These are phyloP conservation scores for Echinochloa phyllopogon DNA, from an alignment of 176 grass and related monocot genomes.

Conservation along the genomic window DNA sequence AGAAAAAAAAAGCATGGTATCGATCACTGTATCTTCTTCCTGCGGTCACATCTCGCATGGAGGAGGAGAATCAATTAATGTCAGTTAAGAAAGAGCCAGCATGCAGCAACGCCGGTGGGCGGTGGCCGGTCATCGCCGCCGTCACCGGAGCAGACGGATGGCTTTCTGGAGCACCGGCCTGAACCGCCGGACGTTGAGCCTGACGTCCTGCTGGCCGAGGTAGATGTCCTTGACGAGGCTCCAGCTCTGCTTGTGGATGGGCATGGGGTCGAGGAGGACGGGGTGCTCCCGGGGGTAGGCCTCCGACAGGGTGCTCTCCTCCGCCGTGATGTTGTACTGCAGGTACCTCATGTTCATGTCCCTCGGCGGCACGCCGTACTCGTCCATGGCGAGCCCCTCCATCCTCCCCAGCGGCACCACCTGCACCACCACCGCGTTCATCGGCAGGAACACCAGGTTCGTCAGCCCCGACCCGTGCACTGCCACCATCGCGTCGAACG, in stretches of 20 bases:
- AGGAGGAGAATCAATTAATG: neutral
- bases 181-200: slow-evolving; percentile 59
- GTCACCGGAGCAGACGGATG: slow-evolving; percentile 70
- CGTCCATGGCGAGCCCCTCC: slow-evolving; percentile 62
- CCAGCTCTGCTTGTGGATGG: slow-evolving; percentile 72
- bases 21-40: neutral
- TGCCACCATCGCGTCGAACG: slow-evolving; percentile 69
- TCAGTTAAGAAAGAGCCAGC: neutral
- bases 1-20: neutral
- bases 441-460: slow-evolving; percentile 79
- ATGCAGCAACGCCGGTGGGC: too few relatives aligned
- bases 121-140: neutral
- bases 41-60: neutral
- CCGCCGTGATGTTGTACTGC: slow-evolving; percentile 77
- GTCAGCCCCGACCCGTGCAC: slow-evolving; percentile 89
- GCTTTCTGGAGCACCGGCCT: slow-evolving; percentile 55
- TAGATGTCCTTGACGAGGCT: slow-evolving; percentile 68
- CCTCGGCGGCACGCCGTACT: slow-evolving; percentile 73
- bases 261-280: slow-evolving; percentile 59
- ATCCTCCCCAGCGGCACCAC: slow-evolving; percentile 80
- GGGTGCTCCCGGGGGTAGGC: slow-evolving; percentile 64
- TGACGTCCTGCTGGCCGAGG: slow-evolving; percentile 76
- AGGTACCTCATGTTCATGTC: slow-evolving; percentile 88
- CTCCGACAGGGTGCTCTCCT: slow-evolving; percentile 78
- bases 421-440: slow-evolving; percentile 77